Evolutionary conservation across 192 early-diverging fungal genomes (phyloP), one percentile per base, ranked within the genome.

Genomic region (Backusella sp.): DNA sequence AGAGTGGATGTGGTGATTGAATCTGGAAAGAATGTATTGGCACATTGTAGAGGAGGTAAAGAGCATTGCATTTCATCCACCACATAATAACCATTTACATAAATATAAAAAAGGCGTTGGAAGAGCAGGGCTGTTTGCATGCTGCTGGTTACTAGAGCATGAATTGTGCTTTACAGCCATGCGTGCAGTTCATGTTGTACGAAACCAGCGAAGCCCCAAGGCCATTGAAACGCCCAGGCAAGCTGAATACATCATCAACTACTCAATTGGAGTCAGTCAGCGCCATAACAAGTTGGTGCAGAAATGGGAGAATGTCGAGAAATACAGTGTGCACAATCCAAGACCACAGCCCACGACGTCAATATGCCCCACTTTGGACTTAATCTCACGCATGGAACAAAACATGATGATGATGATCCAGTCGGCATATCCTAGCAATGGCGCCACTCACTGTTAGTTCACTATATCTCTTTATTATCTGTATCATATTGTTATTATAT

Each of bases 161-260:
- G 76, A 79, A 14, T 90, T 86, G 37, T 89, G 88, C 69, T 68
- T 44, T 21, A 73, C 77, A 17, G 84, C 88, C 28, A 80, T 84
- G 36, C 82, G 84, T 6, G 89, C 89, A 34, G 87, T 94, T n/a
- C 81, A 76, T 26, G 82, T 82, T 72, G 84, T 94, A 9, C 77
- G 92, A 52, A 72, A 81, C 28, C 84, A 90, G 8, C 77, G 92
- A 44, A 89, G 88, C 35, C 81, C 88, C 17, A 94, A 93, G 72
- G 90, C 91, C 3, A 92, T 94, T 53, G 92, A 94, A 75, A 94
- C 92, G 9, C 79, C 78, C 72, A 79, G 81, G n/a, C 92, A 94
- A 68, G 90, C 86, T 46, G 85, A 88, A 44, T 90, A 88, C 71
- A 80, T 90, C 49, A 73, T 78, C n/a, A 79, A 70, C 17, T 89